Evolutionary conservation across 2,329 filamentous ascomycete genomes (phyloP), one percentile per base, ranked within the genome.

Genomic region (Passalora sequoiae): DNA sequence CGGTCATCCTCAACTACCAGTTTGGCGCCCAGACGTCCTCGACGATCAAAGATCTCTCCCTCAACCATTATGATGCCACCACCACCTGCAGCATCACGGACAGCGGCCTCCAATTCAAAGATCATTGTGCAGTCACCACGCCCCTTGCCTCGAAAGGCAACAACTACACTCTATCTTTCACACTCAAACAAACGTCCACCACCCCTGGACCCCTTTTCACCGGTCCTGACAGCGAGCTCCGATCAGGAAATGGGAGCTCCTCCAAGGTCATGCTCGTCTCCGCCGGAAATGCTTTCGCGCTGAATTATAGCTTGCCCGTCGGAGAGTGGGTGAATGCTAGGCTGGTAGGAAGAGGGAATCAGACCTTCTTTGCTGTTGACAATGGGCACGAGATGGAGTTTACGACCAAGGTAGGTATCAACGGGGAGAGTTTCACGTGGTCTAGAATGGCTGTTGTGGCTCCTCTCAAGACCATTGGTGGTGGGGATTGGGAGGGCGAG

Each of bases 101-200:
- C 16, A 30, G 38, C 3, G 40, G 38, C 19, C 19, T 57, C 3
- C 27, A 38, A 3, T 40, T 64, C 19, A 50, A 51, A 1, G 49
- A 54, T 0, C 58, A 61, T 4, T 78, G 75, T 53, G 59, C 60
- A 3, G 44, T 77, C 1, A 59, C 46, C 1, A 77, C 74, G 1
- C 74, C 74, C 0, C 56, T 76, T 6, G 59, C 60, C 0, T 74
- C 72, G 24, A 81, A 80, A 55, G 77, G 77, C 2, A 66, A 74
- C 44, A 67, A 78, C 53, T 80, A 80, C 57, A 77, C 72, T 0
- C 66, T 81, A 1, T 66, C 69, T 0, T 64, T 80, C 10, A 60
- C 64, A 1, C 51, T 75, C 55, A 2, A 67, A 69, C 22, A 67
- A 66, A 0, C 68, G 62, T 2, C 57, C 74, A 13, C 60, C 74